Evolutionary conservation across 2,329 filamentous ascomycete species (phyloP).

Genomic region (Polychaeton citri): DNA sequence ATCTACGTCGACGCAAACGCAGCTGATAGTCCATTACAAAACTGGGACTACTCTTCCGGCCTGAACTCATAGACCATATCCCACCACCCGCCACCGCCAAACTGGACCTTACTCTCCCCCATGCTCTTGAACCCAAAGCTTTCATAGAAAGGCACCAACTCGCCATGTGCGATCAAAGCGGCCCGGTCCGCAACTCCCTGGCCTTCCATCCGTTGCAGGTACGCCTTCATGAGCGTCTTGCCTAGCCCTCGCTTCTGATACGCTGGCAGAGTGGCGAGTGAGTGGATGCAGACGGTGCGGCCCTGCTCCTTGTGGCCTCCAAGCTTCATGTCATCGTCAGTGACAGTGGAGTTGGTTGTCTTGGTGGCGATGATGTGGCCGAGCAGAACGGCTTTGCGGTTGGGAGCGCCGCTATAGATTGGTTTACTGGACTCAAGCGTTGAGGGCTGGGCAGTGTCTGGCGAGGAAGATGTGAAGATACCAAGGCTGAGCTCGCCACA

Average conservation of each 20-base stretch:
- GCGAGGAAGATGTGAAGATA: conserved; percentile 55
- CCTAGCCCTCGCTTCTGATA: conserved; percentile 65
- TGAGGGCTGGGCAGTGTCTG: conserved; percentile 34
- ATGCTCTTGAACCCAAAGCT: conserved; percentile 57
- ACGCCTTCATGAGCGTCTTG: conserved; percentile 59
- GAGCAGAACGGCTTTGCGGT: conserved; percentile 51
- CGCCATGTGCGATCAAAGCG: conserved; percentile 63
- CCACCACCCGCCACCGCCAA: conserved; percentile 69
- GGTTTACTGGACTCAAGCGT: conserved; percentile 43
- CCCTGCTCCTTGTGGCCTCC: conserved; percentile 62
- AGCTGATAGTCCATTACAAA: too few relatives aligned
- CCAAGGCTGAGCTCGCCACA: conserved; percentile 70
- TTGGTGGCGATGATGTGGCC: conserved; percentile 69
- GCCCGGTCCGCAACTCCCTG: conserved; percentile 58
- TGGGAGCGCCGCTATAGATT: conserved; percentile 46
- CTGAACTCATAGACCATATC: conserved; percentile 52
- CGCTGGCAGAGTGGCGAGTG: conserved; percentile 63
- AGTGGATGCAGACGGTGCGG: conserved; percentile 67
- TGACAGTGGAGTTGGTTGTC: conserved; percentile 48
- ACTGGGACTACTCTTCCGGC: too few relatives aligned
- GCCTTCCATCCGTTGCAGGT: conserved; percentile 61
- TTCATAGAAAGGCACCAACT: conserved; percentile 62
- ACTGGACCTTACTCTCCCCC: conserved; percentile 55
- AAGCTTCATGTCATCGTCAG: conserved; percentile 63
- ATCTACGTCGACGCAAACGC: too few relatives aligned